Conservation (phyloP, 2,329 filamentous ascomycete species). For the Lecanicillium sp. region DNA sequence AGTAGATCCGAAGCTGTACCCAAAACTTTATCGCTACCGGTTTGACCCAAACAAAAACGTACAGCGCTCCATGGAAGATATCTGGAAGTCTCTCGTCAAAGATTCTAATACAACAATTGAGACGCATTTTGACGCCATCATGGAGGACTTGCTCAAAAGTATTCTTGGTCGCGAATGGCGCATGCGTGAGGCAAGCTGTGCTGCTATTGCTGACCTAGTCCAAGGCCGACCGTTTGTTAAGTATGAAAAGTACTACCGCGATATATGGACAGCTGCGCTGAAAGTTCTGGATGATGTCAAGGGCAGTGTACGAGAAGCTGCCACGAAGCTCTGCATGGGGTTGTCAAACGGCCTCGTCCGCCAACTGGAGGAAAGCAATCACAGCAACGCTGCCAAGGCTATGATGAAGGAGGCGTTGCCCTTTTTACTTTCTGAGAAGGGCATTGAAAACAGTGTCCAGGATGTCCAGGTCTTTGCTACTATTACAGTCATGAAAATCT, state of each 20-base stretch:
- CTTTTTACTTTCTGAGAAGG: conserved; percentile 81
- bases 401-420: conserved; percentile 85
- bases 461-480: conserved; percentile 81
- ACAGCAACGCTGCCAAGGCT: conserved; percentile 58
- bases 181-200: conserved; percentile 84
- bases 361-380: conserved; percentile 71
- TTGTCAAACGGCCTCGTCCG: conserved; percentile 80
- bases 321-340: conserved; percentile 71
- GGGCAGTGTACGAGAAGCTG: conserved; percentile 73
- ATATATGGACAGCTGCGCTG: conserved; percentile 79
- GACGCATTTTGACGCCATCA: conserved; percentile 77
- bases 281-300: conserved; percentile 97
- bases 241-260: conserved; percentile 76
- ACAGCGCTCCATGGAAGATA: conserved; percentile 91
- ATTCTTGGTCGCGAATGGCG: conserved; percentile 91
- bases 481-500: conserved; percentile 77
- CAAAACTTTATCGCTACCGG: conserved; percentile 86
- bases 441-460: conserved; percentile 78
- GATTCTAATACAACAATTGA: conserved; percentile 72
- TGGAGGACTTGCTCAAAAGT: conserved; percentile 77
- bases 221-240: conserved; percentile 67
- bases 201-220: conserved; percentile 79
- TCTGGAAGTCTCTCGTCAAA: conserved; percentile 94
- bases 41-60: conserved; percentile 95
- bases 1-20: conserved; percentile 88